phyloP scores from a whole-genome alignment of 2,329 filamentous ascomycete genomes.

The Fusarium neocosmosporiellum region DNA sequence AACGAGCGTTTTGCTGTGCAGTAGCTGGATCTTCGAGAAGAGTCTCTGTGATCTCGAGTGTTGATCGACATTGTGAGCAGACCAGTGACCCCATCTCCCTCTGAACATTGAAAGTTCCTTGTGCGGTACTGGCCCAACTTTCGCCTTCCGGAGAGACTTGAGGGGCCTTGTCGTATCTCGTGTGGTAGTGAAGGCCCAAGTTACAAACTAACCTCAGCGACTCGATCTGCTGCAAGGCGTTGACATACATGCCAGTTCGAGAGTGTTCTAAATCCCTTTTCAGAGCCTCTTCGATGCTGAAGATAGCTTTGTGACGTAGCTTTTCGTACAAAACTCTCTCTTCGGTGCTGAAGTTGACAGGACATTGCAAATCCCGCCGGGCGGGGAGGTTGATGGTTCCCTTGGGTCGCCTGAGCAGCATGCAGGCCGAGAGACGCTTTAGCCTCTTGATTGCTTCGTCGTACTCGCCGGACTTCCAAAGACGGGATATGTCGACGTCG shows the following conservation, averaged over 20 bases:
- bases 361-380: constrained; percentile 47
- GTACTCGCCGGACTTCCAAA: constrained; percentile 53
- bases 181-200: constrained; percentile 54
- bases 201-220: constrained; percentile 59
- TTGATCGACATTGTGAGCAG: constrained; percentile 46
- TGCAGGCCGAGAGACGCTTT: constrained; percentile 50
- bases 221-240: constrained; percentile 59
- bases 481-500: constrained; percentile 28
- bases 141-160: neutral
- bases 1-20: constrained; percentile 18
- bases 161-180: constrained; percentile 39
- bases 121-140: constrained; percentile 43
- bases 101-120: constrained; percentile 49
- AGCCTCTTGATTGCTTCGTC: constrained; percentile 54
- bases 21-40: constrained; percentile 29
- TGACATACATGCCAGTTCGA: constrained; percentile 47
- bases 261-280: constrained; percentile 17
- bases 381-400: constrained; percentile 52
- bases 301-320: constrained; percentile 42
- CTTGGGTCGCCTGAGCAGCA: constrained; percentile 56
- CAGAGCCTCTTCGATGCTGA: constrained; percentile 50
- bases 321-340: constrained; percentile 53
- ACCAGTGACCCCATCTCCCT: constrained; percentile 40
- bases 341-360: constrained; percentile 49
- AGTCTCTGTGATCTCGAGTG: constrained; percentile 36